Evolutionary conservation across 441 rosid species (phyloP).

Genomic region (Populus hybrid): DNA sequence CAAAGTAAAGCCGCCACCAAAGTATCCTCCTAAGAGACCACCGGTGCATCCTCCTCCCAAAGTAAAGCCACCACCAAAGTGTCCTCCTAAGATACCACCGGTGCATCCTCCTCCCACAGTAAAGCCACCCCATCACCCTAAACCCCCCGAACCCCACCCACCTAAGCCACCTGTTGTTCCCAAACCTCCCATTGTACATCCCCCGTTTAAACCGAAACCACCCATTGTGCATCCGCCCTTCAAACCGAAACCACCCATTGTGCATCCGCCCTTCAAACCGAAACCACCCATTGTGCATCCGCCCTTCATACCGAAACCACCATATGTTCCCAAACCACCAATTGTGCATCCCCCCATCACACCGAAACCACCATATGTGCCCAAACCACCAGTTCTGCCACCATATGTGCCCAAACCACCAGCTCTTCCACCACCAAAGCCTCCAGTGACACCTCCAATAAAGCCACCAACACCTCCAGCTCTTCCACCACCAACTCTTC

Average conservation of each 20-base stretch:
- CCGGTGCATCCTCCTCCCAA: constrained; percentile 27
- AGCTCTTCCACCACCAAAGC: constrained; percentile 10
- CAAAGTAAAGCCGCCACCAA: constrained; percentile 1
- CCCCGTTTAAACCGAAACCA: neutral
- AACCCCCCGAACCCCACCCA: constrained; percentile 16
- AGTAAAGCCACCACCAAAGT: neutral
- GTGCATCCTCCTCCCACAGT: constrained; percentile 24
- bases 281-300: neutral
- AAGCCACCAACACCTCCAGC: too few species aligned
- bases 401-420: neutral
- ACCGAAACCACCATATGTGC: neutral
- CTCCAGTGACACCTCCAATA: too few species aligned
- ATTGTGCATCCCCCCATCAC: neutral
- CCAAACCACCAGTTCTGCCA: neutral
- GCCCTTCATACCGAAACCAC: neutral
- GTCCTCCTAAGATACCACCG: constrained; percentile 19
- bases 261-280: neutral
- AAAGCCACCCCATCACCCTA: constrained; percentile 20
- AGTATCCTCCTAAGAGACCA: constrained; percentile 16
- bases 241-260: neutral
- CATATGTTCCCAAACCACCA: neutral
- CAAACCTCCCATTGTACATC: constrained; percentile 4
- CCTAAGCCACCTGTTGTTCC: neutral
- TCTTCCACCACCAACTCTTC: too few species aligned
- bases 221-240: neutral